A percentile compares a stretch with the other conserved stretches of the same genome.
These are phyloP conservation scores for Nannochloris sp. DNA, from an alignment of 139 green algal genomes.

Conservation along the genomic window DNA sequence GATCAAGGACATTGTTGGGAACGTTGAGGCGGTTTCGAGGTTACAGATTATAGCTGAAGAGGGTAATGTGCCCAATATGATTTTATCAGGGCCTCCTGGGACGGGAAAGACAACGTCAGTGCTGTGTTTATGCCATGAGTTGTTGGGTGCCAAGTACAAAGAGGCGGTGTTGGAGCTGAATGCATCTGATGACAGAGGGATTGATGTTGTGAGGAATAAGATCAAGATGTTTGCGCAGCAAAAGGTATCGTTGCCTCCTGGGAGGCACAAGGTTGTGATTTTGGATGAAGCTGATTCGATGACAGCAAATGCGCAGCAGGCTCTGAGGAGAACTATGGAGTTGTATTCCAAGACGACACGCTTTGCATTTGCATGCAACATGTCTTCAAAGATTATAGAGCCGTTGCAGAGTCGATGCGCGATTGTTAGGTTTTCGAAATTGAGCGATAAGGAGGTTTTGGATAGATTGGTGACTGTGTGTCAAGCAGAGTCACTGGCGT, in stretches of 20 bases:
- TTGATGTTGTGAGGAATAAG: conserved; percentile 98
- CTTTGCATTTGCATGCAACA: conserved; percentile 97
- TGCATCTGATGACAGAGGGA: conserved; percentile 93
- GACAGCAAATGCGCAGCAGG: conserved; percentile 91
- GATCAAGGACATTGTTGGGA: conserved; percentile 92
- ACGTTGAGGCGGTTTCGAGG: conserved; percentile 81
- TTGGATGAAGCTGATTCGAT: conserved; percentile 98
- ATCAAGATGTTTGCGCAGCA: conserved; percentile 99
- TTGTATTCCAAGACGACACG: conserved; percentile 89
- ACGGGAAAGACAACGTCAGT: conserved; percentile 97
- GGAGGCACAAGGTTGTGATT: conserved; percentile 94
- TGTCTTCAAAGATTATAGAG: conserved; percentile 94
- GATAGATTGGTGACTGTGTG: conserved; percentile 66
- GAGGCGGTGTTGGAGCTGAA: conserved; percentile 97
- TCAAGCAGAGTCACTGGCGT: conserved; percentile 41
- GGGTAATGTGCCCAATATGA: conserved; percentile 97
- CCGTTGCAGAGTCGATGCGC: conserved; percentile 97
- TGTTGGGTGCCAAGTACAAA: conserved; percentile 77
- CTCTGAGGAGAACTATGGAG: conserved; percentile 97
- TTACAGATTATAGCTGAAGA: conserved; percentile 87
- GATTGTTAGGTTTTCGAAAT: conserved; percentile 73
- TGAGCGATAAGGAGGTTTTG: conserved; percentile 83
- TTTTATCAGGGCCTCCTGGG: conserved; percentile 86
- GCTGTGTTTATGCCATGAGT: conserved; percentile 73
- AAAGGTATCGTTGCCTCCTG: conserved; percentile 87